Percentiles rank a stretch among this genome's conserved stretches.
Conservation (phyloP, 805 yeast genomes). For the Candida sakaeoensis region DNA sequence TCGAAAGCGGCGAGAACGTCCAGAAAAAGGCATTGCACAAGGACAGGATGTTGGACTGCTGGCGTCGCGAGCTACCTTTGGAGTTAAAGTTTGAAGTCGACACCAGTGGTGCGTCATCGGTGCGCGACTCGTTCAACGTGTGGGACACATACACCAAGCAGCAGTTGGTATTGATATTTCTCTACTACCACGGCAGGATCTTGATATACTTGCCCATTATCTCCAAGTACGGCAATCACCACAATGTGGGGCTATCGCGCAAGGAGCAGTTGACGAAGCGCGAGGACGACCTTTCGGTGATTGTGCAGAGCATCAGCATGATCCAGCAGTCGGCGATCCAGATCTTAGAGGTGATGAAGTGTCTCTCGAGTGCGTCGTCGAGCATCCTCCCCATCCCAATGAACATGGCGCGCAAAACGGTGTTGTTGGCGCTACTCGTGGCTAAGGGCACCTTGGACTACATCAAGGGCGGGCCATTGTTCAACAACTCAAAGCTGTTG, state of each 20-base stretch:
- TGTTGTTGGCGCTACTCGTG: conserved; percentile 59
- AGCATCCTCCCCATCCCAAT: conserved; percentile 59
- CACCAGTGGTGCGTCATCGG: conserved; percentile 49
- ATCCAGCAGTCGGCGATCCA: conserved; percentile 67
- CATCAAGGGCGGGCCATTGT: conserved; percentile 76
- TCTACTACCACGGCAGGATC: conserved; percentile 41
- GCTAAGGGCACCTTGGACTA: conserved; percentile 79
- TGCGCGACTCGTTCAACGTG: no score
- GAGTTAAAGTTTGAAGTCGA: conserved; percentile 63
- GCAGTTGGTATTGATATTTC: conserved; percentile 49
- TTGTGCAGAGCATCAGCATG: conserved; percentile 55
- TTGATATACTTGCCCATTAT: conserved; percentile 40
- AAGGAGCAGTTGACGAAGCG: conserved; percentile 31
- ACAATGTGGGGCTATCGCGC: conserved; percentile 38
- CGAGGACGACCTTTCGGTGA: conserved; percentile 32
- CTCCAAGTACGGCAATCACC: conserved; percentile 39
- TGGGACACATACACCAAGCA: conserved; percentile 37
- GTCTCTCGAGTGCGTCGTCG: conserved; percentile 35
- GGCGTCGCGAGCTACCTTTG: conserved; percentile 70
- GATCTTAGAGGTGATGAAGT: conserved; percentile 50
- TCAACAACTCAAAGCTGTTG: conserved; percentile 62
- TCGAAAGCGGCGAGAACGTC: conserved; percentile 27
- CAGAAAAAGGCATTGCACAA: conserved; percentile 24
- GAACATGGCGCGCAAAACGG: conserved; percentile 58
- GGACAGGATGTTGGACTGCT: conserved; percentile 71